Percentiles rank a stretch among this genome's conserved stretches.
Evolutionary conservation across 352 stramenopile genomes (phyloP).

Genomic region (Globisporangium barbulae): DNA sequence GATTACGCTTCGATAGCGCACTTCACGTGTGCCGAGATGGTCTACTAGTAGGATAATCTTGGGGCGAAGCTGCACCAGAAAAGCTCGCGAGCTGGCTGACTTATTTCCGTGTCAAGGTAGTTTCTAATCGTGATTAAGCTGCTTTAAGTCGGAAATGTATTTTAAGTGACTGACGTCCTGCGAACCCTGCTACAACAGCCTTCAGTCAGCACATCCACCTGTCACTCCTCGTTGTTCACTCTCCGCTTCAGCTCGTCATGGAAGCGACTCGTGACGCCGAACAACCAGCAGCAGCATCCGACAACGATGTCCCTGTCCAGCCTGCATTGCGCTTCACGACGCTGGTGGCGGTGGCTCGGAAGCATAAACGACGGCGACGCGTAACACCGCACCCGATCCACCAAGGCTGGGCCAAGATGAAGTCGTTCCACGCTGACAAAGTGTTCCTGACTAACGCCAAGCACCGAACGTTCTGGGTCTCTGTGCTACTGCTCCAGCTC

Average conservation of each 20-base stretch:
- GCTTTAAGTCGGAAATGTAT: too few relatives aligned
- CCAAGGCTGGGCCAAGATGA: background rate
- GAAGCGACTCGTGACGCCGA: background rate
- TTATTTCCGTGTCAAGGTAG: too few relatives aligned
- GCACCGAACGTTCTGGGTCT: background rate
- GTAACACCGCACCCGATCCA: background rate
- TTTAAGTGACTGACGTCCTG: too few relatives aligned
- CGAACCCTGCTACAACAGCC: background rate
- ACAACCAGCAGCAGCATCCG: background rate
- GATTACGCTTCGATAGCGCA: background rate
- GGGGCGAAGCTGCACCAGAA: background rate
- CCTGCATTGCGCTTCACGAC: background rate
- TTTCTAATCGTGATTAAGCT: too few relatives aligned
- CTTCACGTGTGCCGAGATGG: background rate
- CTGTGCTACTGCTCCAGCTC: constrained; percentile 1
- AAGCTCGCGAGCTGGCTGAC: background rate
- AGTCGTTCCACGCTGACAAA: background rate
- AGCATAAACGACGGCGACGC: background rate
- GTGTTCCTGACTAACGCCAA: background rate
- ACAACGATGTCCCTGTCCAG: background rate
- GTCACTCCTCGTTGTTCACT: background rate
- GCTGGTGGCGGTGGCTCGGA: background rate
- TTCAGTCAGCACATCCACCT: background rate
- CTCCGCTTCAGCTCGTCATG: background rate
- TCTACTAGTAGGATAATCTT: background rate